phyloP scores from a whole-genome alignment of 768 basidiomycete species.

The Coprinopsis strossmayeri region DNA sequence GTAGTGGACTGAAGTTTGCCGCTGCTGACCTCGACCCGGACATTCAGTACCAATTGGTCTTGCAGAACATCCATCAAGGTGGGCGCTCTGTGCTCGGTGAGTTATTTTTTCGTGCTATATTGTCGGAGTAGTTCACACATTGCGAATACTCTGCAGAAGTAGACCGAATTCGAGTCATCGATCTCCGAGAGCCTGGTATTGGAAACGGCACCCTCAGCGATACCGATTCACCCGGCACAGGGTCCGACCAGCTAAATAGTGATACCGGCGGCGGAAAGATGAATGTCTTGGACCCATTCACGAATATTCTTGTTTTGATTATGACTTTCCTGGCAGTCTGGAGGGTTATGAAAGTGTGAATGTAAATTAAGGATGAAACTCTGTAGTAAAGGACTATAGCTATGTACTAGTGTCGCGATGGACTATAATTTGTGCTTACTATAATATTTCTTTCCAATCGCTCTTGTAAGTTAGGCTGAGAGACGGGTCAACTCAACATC shows the following conservation, averaged over 20 bases:
- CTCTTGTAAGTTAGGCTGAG: too few relatives aligned
- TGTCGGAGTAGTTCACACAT: not conserved
- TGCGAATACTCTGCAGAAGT: not conserved
- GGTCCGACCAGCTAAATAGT: not conserved
- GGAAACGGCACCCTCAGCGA: not conserved
- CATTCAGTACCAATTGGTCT: not conserved
- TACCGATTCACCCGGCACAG: not conserved
- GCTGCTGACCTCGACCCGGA: conserved; percentile 6
- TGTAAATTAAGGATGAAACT: too few relatives aligned
- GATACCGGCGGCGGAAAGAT: not conserved
- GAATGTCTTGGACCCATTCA: not conserved
- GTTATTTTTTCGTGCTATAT: not conserved
- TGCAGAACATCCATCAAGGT: conserved; percentile 5
- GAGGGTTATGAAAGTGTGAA: not conserved
- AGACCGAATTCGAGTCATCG: conserved; percentile 1
- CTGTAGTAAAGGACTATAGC: too few relatives aligned
- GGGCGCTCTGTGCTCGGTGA: not conserved
- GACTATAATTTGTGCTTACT: too few relatives aligned
- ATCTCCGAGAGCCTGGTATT: not conserved
- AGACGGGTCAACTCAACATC: too few relatives aligned
- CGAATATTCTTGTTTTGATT: not conserved
- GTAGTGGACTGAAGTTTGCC: conserved; percentile 4
- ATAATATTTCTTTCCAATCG: too few relatives aligned
- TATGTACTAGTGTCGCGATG: too few relatives aligned
- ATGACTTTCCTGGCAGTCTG: not conserved